Base-by-base conservation (phyloP, 768 basidiomycete genomes). In the Steccherinum ochraceum region DNA sequence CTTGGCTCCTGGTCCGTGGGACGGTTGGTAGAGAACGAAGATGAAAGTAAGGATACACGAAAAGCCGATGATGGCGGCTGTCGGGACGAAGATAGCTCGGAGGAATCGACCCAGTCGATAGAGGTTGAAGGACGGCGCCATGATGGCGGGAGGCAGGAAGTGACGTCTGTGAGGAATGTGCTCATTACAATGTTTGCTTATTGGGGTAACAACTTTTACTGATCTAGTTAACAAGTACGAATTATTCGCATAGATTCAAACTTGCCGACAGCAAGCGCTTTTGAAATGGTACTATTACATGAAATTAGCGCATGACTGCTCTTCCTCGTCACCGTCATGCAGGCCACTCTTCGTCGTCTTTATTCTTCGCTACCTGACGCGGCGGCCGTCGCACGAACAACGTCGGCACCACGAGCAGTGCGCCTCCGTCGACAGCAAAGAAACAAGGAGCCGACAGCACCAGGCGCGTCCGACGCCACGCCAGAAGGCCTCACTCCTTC, bases 1-100 rank as follows among this genome's bases (percentile, higher is more conserved):
- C 12, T 75, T 63, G 12, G 75, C 64, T 1, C 88, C 88, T 16
- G 88, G 88, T 2, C 88, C 88, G 1, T 74, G 73, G 10, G 77
- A 79, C 2, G 88, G 89, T 63, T 90, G 88, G 60, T 91, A 86
- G 25, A 95, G 80, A 19, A 93, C 71, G 61, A 91, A 89, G 26
- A 89, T 69, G 63, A 84, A 86, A 1, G 82, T 79, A 49, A 94
- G 83, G 40, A 90, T 72, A 51, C 76, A 77, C 13, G 81, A 80
- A 68, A 95, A 88, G 12, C 76, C 73, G 43, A 88, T 61, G 56
- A 88, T 67, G 11, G 83, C 70, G 2, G 79, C 69, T 45, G 83
- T 68, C 0, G 88, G 86, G 3, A 75, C 72, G 52, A 80, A 79
- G 23, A 81, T 66, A 3, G 77, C 77, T 40, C 78, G 74, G 30